Evolutionary conservation across 2,329 filamentous ascomycete genomes (phyloP).

Genomic region (Albifimbria verrucaria): DNA sequence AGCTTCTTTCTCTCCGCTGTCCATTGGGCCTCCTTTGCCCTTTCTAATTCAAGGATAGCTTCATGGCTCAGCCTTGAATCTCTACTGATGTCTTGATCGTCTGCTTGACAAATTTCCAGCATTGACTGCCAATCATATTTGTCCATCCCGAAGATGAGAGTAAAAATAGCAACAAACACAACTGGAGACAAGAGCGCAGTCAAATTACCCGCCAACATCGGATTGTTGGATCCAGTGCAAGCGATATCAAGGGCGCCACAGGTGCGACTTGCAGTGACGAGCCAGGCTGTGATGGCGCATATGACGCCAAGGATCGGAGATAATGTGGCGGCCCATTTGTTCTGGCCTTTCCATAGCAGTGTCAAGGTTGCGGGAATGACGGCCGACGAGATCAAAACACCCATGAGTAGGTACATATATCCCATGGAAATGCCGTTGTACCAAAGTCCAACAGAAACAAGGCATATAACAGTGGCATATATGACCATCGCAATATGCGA

Average conservation of each 20-base stretch:
- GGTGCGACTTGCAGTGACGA: conserved; percentile 68
- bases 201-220: conserved; percentile 85
- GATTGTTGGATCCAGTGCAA: conserved; percentile 76
- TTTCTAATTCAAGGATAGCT: conserved; percentile 16
- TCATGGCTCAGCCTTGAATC: conserved; percentile 50
- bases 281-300: conserved; percentile 69
- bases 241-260: conserved; percentile 66
- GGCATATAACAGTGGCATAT: conserved; percentile 75
- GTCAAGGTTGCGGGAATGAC: conserved; percentile 80
- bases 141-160: conserved; percentile 53
- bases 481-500: conserved; percentile 67
- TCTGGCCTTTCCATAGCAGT: conserved; percentile 77
- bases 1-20: conserved; percentile 46
- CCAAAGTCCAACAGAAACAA: conserved; percentile 71
- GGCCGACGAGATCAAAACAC: conserved; percentile 81
- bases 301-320: conserved; percentile 65
- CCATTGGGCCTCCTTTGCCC: conserved; percentile 27
- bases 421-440: conserved; percentile 81
- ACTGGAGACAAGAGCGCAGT: conserved; percentile 73
- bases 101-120: conserved; percentile 71
- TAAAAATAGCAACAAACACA: conserved; percentile 70
- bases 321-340: conserved; percentile 65
- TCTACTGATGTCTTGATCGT: conserved; percentile 70
- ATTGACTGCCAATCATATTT: conserved; percentile 86
- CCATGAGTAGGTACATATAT: conserved; percentile 87